These are phyloP conservation scores for Pholiota conissans DNA, from an alignment of 768 basidiomycete species.

Conservation along the genomic window DNA sequence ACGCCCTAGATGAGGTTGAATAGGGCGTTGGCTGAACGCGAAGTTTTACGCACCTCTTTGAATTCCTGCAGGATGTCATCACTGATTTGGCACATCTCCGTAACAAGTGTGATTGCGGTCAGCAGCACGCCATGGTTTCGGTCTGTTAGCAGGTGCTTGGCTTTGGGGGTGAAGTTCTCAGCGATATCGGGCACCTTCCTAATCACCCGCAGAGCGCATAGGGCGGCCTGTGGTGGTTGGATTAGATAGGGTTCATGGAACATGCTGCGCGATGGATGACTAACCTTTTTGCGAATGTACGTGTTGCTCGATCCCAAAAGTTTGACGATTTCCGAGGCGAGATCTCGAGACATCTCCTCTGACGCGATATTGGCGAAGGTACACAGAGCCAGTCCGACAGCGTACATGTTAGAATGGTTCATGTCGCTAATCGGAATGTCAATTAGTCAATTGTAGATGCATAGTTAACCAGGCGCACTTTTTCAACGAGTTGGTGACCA, in stretches of 20 bases:
- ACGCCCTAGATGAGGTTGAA: constrained; percentile 61
- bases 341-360: constrained; percentile 98
- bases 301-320: constrained; percentile 95
- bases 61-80: constrained; percentile 77
- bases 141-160: constrained; percentile 90
- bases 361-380: constrained; percentile 99
- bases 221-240: constrained; percentile 65
- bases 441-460: constrained; percentile 1
- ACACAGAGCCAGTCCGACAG: constrained; percentile 93
- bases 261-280: constrained; percentile 15
- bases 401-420: constrained; percentile 99
- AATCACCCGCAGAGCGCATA: constrained; percentile 92
- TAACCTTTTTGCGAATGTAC: constrained; percentile 97
- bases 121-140: constrained; percentile 96
- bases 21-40: too few relatives aligned
- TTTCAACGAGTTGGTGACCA: constrained; percentile 98
- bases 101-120: constrained; percentile 90
- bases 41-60: constrained; percentile 82
- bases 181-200: constrained; percentile 95
- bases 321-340: constrained; percentile 98
- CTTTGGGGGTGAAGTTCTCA: constrained; percentile 87
- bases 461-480: constrained; percentile 58
- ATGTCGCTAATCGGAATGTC: constrained; percentile 70
- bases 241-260: constrained; percentile 6
- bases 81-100: constrained; percentile 91